Percentiles rank a stretch among this genome's conserved stretches.
phyloP scores from a whole-genome alignment of 331 rosid genomes.

The Stylosanthes scabra region DNA sequence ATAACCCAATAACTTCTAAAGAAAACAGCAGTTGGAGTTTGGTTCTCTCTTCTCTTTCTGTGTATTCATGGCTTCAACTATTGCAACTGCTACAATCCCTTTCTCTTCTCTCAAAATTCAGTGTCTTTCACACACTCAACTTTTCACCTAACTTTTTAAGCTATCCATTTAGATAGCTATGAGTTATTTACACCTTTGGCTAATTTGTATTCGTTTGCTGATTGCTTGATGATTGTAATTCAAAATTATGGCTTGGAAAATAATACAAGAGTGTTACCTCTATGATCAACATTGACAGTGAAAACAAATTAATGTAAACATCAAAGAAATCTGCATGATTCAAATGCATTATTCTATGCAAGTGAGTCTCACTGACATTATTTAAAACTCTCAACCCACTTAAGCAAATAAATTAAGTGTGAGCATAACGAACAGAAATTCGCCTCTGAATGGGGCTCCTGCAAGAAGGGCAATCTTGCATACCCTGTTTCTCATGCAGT shows the following conservation, averaged over 20 bases:
- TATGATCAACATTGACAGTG: slow-evolving; percentile 44
- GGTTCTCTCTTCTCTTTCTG: too few relatives aligned
- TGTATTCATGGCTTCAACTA: slow-evolving; percentile 61
- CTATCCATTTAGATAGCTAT: too few relatives aligned
- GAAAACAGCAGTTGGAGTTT: too few relatives aligned
- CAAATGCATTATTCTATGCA: slow-evolving; percentile 61
- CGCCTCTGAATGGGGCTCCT: slow-evolving; percentile 88
- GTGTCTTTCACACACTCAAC: slow-evolving; percentile 32
- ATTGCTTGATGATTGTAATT: neutral
- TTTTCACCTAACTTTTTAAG: slow-evolving; percentile 14
- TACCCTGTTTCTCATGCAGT: slow-evolving; percentile 91
- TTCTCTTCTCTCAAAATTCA: slow-evolving; percentile 36
- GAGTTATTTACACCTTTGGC: too few relatives aligned
- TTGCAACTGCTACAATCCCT: slow-evolving; percentile 40
- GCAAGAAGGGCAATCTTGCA: slow-evolving; percentile 96
- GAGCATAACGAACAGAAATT: slow-evolving; percentile 67
- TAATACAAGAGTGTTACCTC: too few relatives aligned
- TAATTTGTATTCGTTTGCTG: too few relatives aligned
- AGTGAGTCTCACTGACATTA: slow-evolving; percentile 54
- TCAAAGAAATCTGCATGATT: slow-evolving; percentile 45
- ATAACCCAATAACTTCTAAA: too few relatives aligned
- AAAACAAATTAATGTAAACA: slow-evolving; percentile 51
- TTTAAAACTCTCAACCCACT: slow-evolving; percentile 49
- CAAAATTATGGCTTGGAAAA: neutral
- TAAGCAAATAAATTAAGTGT: slow-evolving; percentile 43